Conservation (phyloP, 2,329 filamentous ascomycete species). For the Rosellinia necatrix region DNA sequence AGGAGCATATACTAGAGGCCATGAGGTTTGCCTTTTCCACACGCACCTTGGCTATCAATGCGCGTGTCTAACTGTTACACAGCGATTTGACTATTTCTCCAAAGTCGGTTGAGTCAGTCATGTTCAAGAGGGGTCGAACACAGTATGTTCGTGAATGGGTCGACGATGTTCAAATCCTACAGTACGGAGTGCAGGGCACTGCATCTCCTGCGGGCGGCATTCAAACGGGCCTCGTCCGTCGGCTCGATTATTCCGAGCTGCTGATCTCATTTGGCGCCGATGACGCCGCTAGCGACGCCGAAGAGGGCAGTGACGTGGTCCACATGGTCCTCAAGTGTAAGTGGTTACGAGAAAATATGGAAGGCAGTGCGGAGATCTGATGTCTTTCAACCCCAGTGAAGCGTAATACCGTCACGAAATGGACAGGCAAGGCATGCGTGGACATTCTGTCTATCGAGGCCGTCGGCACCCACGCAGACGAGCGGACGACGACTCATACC, state of each 20-base stretch:
- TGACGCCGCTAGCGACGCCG: slow-evolving; percentile 11
- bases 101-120: slow-evolving; percentile 23
- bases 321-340: slow-evolving; percentile 23
- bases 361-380: background rate
- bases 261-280: slow-evolving; percentile 20
- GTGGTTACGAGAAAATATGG: background rate
- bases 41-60: background rate
- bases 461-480: slow-evolving; percentile 13
- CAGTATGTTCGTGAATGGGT: slow-evolving; percentile 23
- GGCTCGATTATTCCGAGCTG: slow-evolving; percentile 26
- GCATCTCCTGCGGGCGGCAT: background rate
- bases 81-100: slow-evolving; percentile 26
- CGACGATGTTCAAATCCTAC: slow-evolving; percentile 25
- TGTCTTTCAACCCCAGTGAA: slow-evolving; percentile 5
- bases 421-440: slow-evolving; percentile 7
- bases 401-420: slow-evolving; percentile 5
- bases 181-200: slow-evolving; percentile 12
- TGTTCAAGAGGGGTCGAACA: slow-evolving; percentile 13
- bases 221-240: background rate
- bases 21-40: slow-evolving; percentile 10
- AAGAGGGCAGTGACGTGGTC: slow-evolving; percentile 8
- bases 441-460: slow-evolving; percentile 14
- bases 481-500: background rate
- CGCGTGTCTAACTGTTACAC: background rate
- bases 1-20: slow-evolving; percentile 23